Percentiles rank a stretch among this genome's conserved stretches.
Evolutionary conservation across 306 rosid species (phyloP).

Genomic region (Inga oerstediana): DNA sequence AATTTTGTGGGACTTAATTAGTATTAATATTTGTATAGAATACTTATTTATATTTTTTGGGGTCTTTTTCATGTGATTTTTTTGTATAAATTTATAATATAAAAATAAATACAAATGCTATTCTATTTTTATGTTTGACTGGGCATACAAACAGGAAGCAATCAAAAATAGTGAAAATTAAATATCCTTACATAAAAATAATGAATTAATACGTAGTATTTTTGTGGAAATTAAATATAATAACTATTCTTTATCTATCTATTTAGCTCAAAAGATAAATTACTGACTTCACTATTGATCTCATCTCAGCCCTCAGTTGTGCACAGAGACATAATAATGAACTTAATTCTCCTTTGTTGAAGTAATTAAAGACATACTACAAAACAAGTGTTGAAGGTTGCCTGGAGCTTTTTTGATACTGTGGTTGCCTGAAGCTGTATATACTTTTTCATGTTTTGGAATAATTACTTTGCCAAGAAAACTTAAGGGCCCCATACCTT

Average conservation of each 20-base stretch:
- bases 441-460: not conserved
- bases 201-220: not conserved
- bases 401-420: too few species aligned
- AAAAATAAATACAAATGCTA: not conserved
- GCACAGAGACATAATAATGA: not conserved
- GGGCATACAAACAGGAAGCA: not conserved
- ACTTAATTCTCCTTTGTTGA: not conserved
- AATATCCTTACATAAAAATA: too few species aligned
- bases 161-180: too few species aligned
- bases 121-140: not conserved
- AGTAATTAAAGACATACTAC: not conserved
- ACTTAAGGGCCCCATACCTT: not conserved
- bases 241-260: not conserved
- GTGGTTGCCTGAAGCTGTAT: not conserved
- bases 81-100: too few species aligned
- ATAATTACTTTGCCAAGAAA: not conserved
- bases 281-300: too few species aligned
- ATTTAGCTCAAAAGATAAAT: not conserved
- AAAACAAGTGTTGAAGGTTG: not conserved
- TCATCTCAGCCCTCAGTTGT: too few species aligned
- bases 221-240: not conserved
- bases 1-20: not conserved
- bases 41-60: too few species aligned
- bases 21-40: too few species aligned
- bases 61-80: too few species aligned